Conservation (phyloP, 192 early-diverging fungal genomes). For the Backusella australiensis region DNA sequence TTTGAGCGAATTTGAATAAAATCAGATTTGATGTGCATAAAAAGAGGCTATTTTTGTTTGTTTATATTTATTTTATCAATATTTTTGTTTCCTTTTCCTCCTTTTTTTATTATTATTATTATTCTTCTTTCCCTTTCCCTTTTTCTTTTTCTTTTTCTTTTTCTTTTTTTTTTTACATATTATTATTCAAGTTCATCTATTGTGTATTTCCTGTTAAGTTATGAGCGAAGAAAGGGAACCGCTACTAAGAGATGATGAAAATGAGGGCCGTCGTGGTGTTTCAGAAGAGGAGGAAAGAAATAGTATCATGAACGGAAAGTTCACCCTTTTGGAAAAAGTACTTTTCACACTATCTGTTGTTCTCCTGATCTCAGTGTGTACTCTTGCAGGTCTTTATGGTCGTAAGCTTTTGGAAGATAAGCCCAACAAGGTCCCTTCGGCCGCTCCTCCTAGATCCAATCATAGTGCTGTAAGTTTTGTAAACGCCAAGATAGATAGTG, state of each 20-base stretch:
- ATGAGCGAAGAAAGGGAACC: slow-evolving; percentile 28
- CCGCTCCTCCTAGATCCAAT: not conserved
- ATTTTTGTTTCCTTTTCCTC: not conserved
- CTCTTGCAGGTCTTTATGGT: slow-evolving; percentile 39
- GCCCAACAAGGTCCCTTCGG: not conserved
- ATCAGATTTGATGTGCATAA: not conserved
- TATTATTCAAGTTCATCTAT: not conserved
- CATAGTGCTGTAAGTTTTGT: slow-evolving; percentile 5
- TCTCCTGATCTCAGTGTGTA: slow-evolving; percentile 28
- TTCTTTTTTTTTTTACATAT: not conserved
- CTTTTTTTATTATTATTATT: not conserved
- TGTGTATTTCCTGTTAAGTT: not conserved
- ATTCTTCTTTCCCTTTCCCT: not conserved
- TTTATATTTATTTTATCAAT: not conserved
- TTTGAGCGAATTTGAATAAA: slow-evolving; percentile 32
- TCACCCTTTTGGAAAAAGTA: slow-evolving; percentile 34
- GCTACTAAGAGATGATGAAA: slow-evolving; percentile 14
- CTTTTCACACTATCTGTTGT: slow-evolving; percentile 20
- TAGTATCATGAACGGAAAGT: slow-evolving; percentile 22
- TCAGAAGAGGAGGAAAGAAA: not conserved
- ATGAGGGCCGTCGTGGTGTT: not conserved
- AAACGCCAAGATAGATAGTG: not conserved
- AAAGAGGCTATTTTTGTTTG: not conserved
- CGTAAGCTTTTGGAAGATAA: slow-evolving; percentile 19
- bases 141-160: not conserved